Base-by-base conservation (phyloP, 768 basidiomycete species). In the Termitomyces sp. region DNA sequence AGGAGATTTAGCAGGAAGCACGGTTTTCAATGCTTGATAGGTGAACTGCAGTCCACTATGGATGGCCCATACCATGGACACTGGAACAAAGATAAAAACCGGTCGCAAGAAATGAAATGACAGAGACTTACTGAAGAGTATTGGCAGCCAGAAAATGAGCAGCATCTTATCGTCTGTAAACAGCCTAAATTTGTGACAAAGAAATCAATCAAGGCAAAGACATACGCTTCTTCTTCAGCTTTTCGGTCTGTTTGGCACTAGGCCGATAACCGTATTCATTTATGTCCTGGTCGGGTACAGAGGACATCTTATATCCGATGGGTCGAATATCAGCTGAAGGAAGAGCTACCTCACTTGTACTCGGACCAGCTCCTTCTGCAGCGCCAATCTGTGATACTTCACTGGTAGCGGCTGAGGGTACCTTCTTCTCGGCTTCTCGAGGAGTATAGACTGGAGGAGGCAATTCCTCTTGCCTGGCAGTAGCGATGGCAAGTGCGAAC, bases 141-240 rank as follows among this genome's bases (percentile, higher is more conserved):
- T 90, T 18, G 91, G 91, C 63, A 94, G 76, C 91, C 91, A 94
- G 76, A 94, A 94, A 42, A 88, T 67, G 36, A 90, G 65, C 46
- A 94, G 80, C 91, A 94, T 94, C 42, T 84, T 85, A 68, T 94
- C 91, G 71, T 87, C 90, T 92, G 64, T 13, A 57, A 29, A 53
- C 53, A 26, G n/a, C 26, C 37, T 67, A 56, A 34, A 37, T 66
- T 43, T 62, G 49, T 53, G 31, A 27, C 56, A 5, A n/a, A 55
- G 14, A 27, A 36, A 39, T 22, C 22, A n/a, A 27, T 41, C 13
- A 24, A 59, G 32, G 16, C 18, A 53, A 48, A 39, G 47, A 77
- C 84, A 66, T 65, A 90, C 90, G 83, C 74, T 92, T 90, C 75
- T 87, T 85, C 68, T 81, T 75, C 57, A 81, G 68, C 63, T 80